phyloP scores from a whole-genome alignment of 306 rosid species.

The Crataegus laevigata region DNA sequence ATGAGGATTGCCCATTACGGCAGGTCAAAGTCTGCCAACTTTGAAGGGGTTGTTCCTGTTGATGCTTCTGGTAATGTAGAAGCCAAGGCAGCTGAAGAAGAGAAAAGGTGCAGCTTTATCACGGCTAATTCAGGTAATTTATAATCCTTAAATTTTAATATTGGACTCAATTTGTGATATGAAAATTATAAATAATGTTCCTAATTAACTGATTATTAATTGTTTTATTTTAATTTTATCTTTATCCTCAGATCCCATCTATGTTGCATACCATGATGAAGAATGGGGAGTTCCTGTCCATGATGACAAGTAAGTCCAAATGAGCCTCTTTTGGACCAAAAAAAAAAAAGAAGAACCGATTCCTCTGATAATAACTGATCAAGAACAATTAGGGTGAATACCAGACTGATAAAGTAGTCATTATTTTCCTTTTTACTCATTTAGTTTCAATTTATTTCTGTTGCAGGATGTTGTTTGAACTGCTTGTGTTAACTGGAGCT shows the following conservation, averaged over 20 bases:
- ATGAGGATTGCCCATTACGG: slow-evolving; percentile 94
- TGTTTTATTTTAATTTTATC: not conserved
- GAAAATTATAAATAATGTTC: not conserved
- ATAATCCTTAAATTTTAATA: not conserved
- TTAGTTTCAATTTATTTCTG: not conserved
- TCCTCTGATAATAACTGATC: not conserved
- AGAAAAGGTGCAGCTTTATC: slow-evolving; percentile 87
- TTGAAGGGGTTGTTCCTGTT: slow-evolving; percentile 53
- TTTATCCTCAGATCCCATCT: slow-evolving; percentile 58
- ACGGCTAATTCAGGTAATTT: slow-evolving; percentile 74
- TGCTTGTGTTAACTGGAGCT: slow-evolving; percentile 79
- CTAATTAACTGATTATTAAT: not conserved
- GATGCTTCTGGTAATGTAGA: slow-evolving; percentile 25
- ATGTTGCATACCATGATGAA: slow-evolving; percentile 95
- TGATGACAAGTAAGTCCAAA: slow-evolving; percentile 80
- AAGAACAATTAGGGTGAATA: not conserved
- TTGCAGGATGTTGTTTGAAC: slow-evolving; percentile 77
- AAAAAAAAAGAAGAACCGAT: not conserved
- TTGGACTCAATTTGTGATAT: not conserved
- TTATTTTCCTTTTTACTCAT: not conserved
- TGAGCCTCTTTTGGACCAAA: not conserved
- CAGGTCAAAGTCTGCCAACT: slow-evolving; percentile 86
- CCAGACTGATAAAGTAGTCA: not conserved
- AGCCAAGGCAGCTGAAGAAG: slow-evolving; percentile 43
- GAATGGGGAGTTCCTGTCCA: slow-evolving; percentile 99